Evolutionary conservation across 2,329 filamentous ascomycete species (phyloP), one percentile per base, ranked within the genome.

Genomic region (Pseudohalonectria lignicola): DNA sequence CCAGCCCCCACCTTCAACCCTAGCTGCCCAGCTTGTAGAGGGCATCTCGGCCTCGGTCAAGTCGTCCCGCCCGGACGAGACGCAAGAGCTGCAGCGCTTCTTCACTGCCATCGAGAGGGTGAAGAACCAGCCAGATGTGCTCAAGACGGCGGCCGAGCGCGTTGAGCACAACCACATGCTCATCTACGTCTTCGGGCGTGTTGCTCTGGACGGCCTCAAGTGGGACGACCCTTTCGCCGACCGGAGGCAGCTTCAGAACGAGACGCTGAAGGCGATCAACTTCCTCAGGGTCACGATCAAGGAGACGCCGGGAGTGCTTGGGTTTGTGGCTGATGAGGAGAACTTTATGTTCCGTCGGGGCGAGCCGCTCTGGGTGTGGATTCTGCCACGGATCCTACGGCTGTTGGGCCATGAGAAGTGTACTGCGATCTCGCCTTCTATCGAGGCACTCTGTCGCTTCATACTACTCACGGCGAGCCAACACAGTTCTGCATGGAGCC

Each of bases 11-110:
- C 82, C 86, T 11, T 94, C 88, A 13, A 93, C 87, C 9, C 71
- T 94, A 51, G 86, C 88, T 37, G 86, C 86, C 11, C 85, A 93
- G 57, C 78, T 95, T 41, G 86, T 92, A 45, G 80, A 85, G 54
- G 86, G 85, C 54, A 78, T 87, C 44, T 76, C 82, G 31, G 73
- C 81, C 17, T 74, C 74, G 36, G 69, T 72, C 37, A 71, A 69
- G 44, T 45, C 49, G 4, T 36, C 39, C 11, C 71, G 74, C 49
- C 73, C 73, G 37, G 72, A 81, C 49, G 78, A 82, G 49, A 79
- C 76, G 42, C 76, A 79, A 47, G 82, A 86, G 36, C 80, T 95
- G 45, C 79, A 82, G 44, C 76, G 79, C 37, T 69, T 95, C 3
- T 70, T 77, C 43, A 57, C 62, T 33, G 59, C 69, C 21, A 74